A percentile compares a stretch with the other conserved stretches of the same genome.
Conservation (phyloP, 441 rosid genomes). For the Mallotus japonicus region DNA sequence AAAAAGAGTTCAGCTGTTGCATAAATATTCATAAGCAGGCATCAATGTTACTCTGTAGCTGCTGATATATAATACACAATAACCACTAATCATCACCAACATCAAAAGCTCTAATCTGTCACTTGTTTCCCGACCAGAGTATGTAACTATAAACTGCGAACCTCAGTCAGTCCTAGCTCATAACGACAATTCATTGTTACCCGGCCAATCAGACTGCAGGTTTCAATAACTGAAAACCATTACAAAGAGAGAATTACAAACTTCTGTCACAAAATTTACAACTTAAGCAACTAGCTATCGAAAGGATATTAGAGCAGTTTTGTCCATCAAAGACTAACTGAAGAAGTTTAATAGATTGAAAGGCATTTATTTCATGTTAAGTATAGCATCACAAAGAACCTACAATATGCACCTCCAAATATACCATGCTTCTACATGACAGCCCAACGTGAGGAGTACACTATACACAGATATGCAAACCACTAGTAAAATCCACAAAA, state of each 20-base stretch:
- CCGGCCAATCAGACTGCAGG: background rate
- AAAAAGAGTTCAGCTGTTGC: background rate
- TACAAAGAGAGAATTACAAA: background rate
- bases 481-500: conserved; percentile 32
- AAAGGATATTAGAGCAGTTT: background rate
- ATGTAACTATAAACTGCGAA: no score
- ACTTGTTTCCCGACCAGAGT: no score
- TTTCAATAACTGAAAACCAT: background rate
- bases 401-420: conserved; percentile 23
- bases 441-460: conserved; percentile 22
- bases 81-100: no score
- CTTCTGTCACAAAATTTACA: background rate
- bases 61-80: background rate
- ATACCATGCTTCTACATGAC: conserved; percentile 18
- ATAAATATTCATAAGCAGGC: background rate
- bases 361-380: conserved; percentile 16
- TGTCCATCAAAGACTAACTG: background rate
- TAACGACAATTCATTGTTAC: background rate
- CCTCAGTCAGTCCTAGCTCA: background rate
- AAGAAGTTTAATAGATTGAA: conserved; percentile 10
- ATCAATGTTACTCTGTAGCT: background rate
- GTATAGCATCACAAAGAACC: conserved; percentile 15
- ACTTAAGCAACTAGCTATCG: no score
- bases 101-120: no score
- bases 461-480: conserved; percentile 25